A percentile compares a stretch with the other conserved stretches of the same genome.
These are phyloP conservation scores for Puccinia horiana DNA, from an alignment of 1,284 basidiomycete genomes.

Conservation along the genomic window DNA sequence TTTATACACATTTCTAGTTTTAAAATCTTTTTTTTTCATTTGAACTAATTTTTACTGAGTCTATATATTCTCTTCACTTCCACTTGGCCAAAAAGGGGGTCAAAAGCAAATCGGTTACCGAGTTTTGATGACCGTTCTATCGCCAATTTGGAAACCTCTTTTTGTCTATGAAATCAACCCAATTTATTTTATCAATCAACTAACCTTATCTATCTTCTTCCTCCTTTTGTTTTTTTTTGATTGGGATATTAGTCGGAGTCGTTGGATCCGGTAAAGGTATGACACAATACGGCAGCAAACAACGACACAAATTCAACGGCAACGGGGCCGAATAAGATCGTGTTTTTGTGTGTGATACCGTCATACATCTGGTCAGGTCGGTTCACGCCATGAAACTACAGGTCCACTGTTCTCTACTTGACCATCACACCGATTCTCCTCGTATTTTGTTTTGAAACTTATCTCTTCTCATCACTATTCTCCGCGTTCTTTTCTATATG, in stretches of 20 bases:
- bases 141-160: background rate
- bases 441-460: no score
- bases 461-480: no score
- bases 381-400: no score
- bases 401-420: no score
- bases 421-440: no score
- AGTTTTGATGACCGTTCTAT: background rate
- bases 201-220: background rate
- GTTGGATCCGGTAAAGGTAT: conserved; percentile 90
- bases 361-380: no score
- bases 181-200: background rate
- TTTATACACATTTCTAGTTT: no score
- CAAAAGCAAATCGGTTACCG: background rate
- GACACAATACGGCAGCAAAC: conserved; percentile 73
- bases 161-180: background rate
- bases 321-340: conserved; percentile 21
- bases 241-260: conserved; percentile 72
- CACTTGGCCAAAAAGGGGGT: conserved; percentile 23
- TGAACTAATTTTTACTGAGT: conserved; percentile 20
- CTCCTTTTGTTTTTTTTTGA: background rate
- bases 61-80: conserved; percentile 19
- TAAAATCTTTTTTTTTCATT: background rate
- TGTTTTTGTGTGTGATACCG: no score
- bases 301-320: conserved; percentile 74
- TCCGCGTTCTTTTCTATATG: no score